Conservation (phyloP, 257 asterid genomes). For the Sherardia arvensis region DNA sequence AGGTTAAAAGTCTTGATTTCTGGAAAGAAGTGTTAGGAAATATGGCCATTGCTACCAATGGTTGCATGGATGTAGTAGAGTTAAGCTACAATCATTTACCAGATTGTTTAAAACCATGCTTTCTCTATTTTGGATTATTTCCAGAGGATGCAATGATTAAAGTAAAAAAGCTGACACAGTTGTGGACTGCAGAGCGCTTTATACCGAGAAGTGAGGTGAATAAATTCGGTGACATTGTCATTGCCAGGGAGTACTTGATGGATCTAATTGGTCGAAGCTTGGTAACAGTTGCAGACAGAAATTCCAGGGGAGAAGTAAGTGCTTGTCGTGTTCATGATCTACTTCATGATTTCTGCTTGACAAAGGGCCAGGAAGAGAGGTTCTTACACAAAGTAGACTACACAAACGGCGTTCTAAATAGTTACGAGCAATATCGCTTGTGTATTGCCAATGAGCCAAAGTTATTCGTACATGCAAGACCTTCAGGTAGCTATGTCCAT, state of each 20-base stretch:
- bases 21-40: not conserved
- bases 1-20: not conserved
- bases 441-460: not conserved
- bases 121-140: constrained; percentile 13
- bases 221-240: not conserved
- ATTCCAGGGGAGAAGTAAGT: constrained; percentile 9
- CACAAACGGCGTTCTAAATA: not conserved
- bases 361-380: constrained; percentile 12
- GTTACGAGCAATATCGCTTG: not conserved
- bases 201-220: not conserved
- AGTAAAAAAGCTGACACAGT: not conserved
- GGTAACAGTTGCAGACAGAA: not conserved
- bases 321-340: constrained; percentile 12
- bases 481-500: not conserved
- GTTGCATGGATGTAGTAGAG: not conserved
- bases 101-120: too few relatives aligned
- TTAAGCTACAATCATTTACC: constrained; percentile 10
- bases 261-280: constrained; percentile 13
- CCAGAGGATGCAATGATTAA: not conserved
- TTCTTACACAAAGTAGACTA: not conserved
- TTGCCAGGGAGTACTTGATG: not conserved
- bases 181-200: constrained; percentile 18
- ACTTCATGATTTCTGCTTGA: constrained; percentile 9
- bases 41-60: not conserved
- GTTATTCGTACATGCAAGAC: not conserved